Percentiles rank a stretch among this genome's conserved stretches.
phyloP scores from a whole-genome alignment of 495 filamentous ascomycete species.

The Daldinia caldariorum region DNA sequence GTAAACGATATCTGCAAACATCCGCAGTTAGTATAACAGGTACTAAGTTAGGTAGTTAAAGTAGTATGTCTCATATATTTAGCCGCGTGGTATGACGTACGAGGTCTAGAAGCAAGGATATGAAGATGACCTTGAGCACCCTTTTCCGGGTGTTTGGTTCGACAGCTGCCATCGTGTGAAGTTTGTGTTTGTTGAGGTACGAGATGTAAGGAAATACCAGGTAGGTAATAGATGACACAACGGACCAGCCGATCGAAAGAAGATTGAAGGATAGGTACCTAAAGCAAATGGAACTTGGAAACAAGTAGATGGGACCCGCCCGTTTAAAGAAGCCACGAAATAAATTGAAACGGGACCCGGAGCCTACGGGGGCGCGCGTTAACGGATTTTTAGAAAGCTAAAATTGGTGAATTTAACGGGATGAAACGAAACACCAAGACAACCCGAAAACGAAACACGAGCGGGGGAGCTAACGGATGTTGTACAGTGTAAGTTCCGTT shows the following conservation, averaged over 20 bases:
- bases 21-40: slow-evolving; percentile 35
- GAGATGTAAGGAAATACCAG: slow-evolving; percentile 12
- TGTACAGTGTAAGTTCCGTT: slow-evolving; percentile 7
- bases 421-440: slow-evolving; percentile 1
- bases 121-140: slow-evolving; percentile 78
- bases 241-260: slow-evolving; percentile 37
- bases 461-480: not conserved
- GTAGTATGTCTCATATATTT: not conserved
- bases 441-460: slow-evolving; percentile 11
- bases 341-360: not conserved
- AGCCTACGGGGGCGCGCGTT: not conserved
- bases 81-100: slow-evolving; percentile 43
- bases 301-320: not conserved
- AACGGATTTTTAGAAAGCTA: not conserved
- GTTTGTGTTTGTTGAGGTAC: not conserved
- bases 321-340: slow-evolving; percentile 7
- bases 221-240: slow-evolving; percentile 19
- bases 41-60: too few species aligned
- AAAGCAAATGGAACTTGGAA: slow-evolving; percentile 10
- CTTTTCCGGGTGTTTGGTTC: slow-evolving; percentile 71
- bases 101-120: slow-evolving; percentile 64
- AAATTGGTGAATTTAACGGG: not conserved
- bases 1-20: slow-evolving; percentile 66
- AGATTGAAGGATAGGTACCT: too few species aligned
- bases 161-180: slow-evolving; percentile 54